phyloP scores from a whole-genome alignment of 1,284 basidiomycete species.

The Testicularia cyperi region DNA sequence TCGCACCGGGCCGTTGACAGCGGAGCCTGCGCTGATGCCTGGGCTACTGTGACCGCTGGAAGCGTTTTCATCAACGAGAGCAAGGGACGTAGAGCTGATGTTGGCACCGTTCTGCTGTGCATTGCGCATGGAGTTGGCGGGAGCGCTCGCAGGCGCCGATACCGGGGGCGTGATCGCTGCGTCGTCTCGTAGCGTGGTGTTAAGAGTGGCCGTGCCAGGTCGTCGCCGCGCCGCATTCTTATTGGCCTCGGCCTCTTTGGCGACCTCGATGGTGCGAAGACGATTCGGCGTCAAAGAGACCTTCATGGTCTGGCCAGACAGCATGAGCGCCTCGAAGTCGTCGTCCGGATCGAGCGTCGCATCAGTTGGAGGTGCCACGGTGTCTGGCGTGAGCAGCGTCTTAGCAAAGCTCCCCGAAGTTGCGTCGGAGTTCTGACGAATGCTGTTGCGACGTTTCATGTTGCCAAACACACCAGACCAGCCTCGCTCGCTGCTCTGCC shows the following conservation, averaged over 20 bases:
- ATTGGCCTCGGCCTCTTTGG: slow-evolving; percentile 20
- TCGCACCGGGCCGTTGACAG: not conserved
- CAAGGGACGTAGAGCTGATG: not conserved
- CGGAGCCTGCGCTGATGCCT: not conserved
- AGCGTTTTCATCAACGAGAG: not conserved
- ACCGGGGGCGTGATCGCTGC: not conserved
- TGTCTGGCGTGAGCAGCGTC: slow-evolving; percentile 1
- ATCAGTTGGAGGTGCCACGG: not conserved
- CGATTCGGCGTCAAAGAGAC: slow-evolving; percentile 80
- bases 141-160: not conserved
- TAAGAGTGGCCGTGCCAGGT: slow-evolving; percentile 22
- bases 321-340: slow-evolving; percentile 52
- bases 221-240: slow-evolving; percentile 19
- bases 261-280: slow-evolving; percentile 49
- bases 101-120: not conserved
- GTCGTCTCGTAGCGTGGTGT: slow-evolving; percentile 10
- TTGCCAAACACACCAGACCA: slow-evolving; percentile 38
- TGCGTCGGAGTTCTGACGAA: slow-evolving; percentile 37
- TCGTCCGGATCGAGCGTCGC: slow-evolving; percentile 30
- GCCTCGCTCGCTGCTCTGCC: slow-evolving; percentile 32
- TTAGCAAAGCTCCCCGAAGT: slow-evolving; percentile 8
- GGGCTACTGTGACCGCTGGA: too few relatives aligned
- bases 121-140: not conserved
- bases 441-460: slow-evolving; percentile 46
- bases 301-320: slow-evolving; percentile 61